Conservation (phyloP, 2,329 filamentous ascomycete genomes). For the Emericellopsis cladophorae region DNA sequence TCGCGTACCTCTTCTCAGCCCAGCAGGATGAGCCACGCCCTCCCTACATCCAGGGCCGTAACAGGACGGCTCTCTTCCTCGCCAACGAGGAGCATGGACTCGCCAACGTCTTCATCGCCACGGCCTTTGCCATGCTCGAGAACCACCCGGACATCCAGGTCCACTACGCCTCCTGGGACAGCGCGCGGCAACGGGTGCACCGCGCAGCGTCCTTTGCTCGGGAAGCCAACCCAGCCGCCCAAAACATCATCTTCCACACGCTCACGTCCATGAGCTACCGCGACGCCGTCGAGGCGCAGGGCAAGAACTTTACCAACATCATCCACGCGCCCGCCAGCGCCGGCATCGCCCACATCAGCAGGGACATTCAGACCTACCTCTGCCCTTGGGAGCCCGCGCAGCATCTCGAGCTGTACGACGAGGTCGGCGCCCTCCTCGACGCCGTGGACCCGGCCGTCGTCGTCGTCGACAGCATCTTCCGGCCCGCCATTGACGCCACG, state of each 20-base stretch:
- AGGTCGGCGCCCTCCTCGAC: conserved; percentile 12
- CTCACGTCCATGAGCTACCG: conserved; percentile 5
- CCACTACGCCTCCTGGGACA: conserved; percentile 20
- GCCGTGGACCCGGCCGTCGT: conserved; percentile 17
- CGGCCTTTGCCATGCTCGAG: conserved; percentile 18
- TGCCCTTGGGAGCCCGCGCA: conserved; percentile 17
- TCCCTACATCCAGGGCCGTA: conserved; percentile 6
- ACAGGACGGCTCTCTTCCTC: conserved; percentile 20
- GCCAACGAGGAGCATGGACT: conserved; percentile 18
- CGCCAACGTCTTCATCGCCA: conserved; percentile 22
- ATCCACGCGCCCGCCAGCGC: background rate
- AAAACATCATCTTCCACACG: conserved; percentile 12
- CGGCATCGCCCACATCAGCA: background rate
- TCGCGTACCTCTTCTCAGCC: background rate
- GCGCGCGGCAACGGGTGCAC: conserved; percentile 4
- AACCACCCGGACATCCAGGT: conserved; percentile 16
- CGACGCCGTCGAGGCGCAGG: background rate
- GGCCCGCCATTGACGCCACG: conserved; percentile 11
- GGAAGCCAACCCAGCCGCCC: conserved; percentile 5
- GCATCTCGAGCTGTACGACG: conserved; percentile 13
- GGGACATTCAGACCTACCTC: conserved; percentile 1
- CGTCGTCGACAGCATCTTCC: conserved; percentile 17
- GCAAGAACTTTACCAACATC: background rate
- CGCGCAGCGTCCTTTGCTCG: conserved; percentile 6
- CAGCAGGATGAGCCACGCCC: background rate